Evolutionary conservation across 2,329 filamentous ascomycete genomes (phyloP).

Genomic region (Elsinoe necatrix): DNA sequence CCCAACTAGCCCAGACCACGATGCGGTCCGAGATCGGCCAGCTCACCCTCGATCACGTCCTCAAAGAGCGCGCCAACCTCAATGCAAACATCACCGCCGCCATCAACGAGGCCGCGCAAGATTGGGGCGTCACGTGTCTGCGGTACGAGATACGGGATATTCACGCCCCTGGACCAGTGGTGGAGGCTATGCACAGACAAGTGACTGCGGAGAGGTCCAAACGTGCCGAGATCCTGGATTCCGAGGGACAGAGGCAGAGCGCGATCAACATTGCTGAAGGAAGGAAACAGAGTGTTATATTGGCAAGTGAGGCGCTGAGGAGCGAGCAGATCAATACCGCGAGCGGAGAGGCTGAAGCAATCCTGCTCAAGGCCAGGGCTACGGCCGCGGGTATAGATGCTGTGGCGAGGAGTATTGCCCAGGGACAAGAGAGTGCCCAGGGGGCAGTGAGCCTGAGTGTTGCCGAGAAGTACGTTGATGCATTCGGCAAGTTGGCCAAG

Average conservation of each 20-base stretch:
- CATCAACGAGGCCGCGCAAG: slow-evolving; percentile 94
- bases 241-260: slow-evolving; percentile 90
- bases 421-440: slow-evolving; percentile 67
- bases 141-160: slow-evolving; percentile 98
- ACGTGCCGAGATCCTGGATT: slow-evolving; percentile 94
- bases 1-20: slow-evolving; percentile 93
- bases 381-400: slow-evolving; percentile 84
- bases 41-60: slow-evolving; percentile 88
- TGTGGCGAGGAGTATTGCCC: slow-evolving; percentile 62
- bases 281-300: slow-evolving; percentile 90
- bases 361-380: slow-evolving; percentile 72
- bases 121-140: slow-evolving; percentile 93
- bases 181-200: slow-evolving; percentile 96
- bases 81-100: slow-evolving; percentile 98
- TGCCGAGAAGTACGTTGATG: slow-evolving; percentile 96
- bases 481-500: slow-evolving; percentile 84
- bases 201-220: slow-evolving; percentile 96
- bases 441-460: slow-evolving; percentile 78
- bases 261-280: slow-evolving; percentile 99
- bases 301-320: slow-evolving; percentile 84
- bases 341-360: slow-evolving; percentile 87
- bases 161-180: slow-evolving; percentile 85
- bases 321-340: slow-evolving; percentile 91
- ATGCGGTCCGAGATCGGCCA: slow-evolving; percentile 99
- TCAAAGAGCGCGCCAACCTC: slow-evolving; percentile 91